These are phyloP conservation scores for Tilletia indica DNA, from an alignment of 1,284 basidiomycete genomes.

Conservation along the genomic window DNA sequence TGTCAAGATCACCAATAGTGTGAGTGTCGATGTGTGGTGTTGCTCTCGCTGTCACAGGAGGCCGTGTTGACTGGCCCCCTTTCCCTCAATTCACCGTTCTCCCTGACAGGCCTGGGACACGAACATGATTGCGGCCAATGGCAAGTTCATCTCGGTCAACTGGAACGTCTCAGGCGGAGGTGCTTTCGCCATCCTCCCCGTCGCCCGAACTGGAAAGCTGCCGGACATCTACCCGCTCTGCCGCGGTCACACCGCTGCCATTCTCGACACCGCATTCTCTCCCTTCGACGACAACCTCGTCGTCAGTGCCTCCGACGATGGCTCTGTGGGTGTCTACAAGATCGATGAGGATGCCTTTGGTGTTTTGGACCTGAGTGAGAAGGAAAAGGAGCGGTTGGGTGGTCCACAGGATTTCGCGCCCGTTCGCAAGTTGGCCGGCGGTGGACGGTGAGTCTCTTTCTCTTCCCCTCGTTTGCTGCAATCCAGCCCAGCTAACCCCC, in stretches of 20 bases:
- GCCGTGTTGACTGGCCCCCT: neutral
- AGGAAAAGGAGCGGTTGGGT: slow-evolving; percentile 42
- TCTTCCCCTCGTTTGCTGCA: no score
- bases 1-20: slow-evolving; percentile 64
- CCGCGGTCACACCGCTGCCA: slow-evolving; percentile 74
- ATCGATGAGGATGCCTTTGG: slow-evolving; percentile 69
- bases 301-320: slow-evolving; percentile 88
- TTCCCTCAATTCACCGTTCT: neutral
- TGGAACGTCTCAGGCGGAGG: slow-evolving; percentile 93
- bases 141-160: slow-evolving; percentile 77
- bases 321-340: slow-evolving; percentile 85
- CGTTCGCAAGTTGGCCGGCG: slow-evolving; percentile 58
- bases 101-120: slow-evolving; percentile 79
- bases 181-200: slow-evolving; percentile 86
- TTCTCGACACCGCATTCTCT: slow-evolving; percentile 96
- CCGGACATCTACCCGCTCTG: slow-evolving; percentile 90
- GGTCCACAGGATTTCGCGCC: slow-evolving; percentile 78
- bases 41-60: no score
- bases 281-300: slow-evolving; percentile 89
- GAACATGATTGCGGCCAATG: slow-evolving; percentile 77
- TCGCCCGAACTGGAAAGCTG: slow-evolving; percentile 64
- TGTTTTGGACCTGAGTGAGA: slow-evolving; percentile 46
- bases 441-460: no score
- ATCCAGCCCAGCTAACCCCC: no score
- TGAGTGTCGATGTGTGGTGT: neutral